Conservation (phyloP, 331 rosid genomes). For the Acacia concinna region DNA sequence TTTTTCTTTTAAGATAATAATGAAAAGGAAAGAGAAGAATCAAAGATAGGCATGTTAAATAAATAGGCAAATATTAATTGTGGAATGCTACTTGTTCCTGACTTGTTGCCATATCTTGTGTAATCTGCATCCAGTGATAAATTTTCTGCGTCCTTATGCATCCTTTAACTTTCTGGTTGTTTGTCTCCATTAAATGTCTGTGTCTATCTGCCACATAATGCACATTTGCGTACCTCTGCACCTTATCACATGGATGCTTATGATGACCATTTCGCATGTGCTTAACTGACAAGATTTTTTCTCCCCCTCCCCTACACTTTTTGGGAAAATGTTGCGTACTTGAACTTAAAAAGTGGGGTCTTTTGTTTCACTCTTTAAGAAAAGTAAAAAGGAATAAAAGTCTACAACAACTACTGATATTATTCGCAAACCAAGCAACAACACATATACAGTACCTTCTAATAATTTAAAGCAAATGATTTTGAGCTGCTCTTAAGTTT, state of each 20-base stretch:
- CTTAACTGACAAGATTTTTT: conserved; percentile 21
- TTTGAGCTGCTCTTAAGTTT: neutral
- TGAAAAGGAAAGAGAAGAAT: neutral
- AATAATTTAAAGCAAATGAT: conserved; percentile 13
- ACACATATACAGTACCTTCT: neutral
- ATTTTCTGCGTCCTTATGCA: conserved; percentile 24
- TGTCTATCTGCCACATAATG: conserved; percentile 9
- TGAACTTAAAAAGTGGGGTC: neutral
- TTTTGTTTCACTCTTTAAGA: neutral
- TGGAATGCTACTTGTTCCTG: conserved; percentile 8
- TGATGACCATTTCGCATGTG: conserved; percentile 31
- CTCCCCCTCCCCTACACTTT: neutral
- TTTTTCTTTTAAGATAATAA: neutral
- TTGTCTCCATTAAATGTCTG: conserved; percentile 37
- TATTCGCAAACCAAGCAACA: neutral
- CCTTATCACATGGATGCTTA: conserved; percentile 35
- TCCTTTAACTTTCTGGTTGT: conserved; percentile 28
- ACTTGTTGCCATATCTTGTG: conserved; percentile 1
- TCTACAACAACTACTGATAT: neutral
- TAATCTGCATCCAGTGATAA: neutral
- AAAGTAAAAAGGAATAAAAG: conserved; percentile 1
- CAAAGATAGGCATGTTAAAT: neutral
- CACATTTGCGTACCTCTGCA: conserved; percentile 25
- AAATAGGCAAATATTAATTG: neutral
- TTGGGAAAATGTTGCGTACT: neutral